Evolutionary conservation across 352 stramenopile species (phyloP), one percentile per base, ranked within the genome.

Genomic region (Pythium aquatile): DNA sequence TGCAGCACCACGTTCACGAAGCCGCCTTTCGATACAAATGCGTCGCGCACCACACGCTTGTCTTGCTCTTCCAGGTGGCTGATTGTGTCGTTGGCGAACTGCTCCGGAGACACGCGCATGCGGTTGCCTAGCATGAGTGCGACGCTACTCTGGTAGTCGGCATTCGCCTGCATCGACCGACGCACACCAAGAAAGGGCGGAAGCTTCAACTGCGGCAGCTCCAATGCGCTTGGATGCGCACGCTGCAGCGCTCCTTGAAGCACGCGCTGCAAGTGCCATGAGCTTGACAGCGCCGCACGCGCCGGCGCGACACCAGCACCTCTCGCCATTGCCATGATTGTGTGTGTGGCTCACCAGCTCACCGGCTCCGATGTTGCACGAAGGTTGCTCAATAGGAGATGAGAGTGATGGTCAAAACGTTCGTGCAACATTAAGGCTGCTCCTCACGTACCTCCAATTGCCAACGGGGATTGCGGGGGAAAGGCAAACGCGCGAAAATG

Each of bases 1-100:
- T 83, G 64, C 20, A 95, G 58, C 53, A 84, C 76, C 24, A 95
- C 32, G 63, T 95, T 95, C 49, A 95, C 69, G 58, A 95, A 95
- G n/a, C 86, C 86, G 28, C 75, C 74, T 32, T 74, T 78, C 16
- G 81, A 81, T 10, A 88, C 81, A 55, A 83, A 88, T n/a, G 76
- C 81, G 24, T 69, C 39, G 11, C 51, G 44, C 16, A 63, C 44
- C 5, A 73, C 20, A 14, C 28, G 5, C 0, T 3, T 26, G 35
- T 54, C 47, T 54, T 75, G 13, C 72, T 64, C 57, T 77, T 76
- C 14, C 67, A 65, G 24, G 2, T 47, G n/a, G n/a, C 58, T 51
- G 48, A 70, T 53, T 6, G 58, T 62, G 24, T 68, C 58, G 39
- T 76, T 68, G 9, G 85, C 81, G 7, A 91, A 72, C 56, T 61